These are phyloP conservation scores for Perilla frutescens DNA, from an alignment of 257 asterid genomes.

Conservation along the genomic window DNA sequence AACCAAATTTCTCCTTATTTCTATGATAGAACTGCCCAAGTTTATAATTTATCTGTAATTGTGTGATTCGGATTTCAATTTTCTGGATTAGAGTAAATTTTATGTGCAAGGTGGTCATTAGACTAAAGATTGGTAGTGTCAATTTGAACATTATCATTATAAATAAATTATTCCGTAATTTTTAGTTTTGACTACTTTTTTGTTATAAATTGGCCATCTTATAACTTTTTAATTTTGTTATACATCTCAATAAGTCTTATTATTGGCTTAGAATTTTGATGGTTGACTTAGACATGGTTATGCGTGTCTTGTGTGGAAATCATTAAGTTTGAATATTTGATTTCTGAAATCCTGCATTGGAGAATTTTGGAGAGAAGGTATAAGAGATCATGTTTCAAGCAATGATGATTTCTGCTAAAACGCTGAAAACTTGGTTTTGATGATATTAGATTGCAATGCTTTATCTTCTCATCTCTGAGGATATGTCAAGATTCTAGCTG, in stretches of 20 bases:
- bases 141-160: neutral
- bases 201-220: neutral
- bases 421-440: neutral
- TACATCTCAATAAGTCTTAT: neutral
- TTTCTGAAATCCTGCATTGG: neutral
- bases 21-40: constrained; percentile 24
- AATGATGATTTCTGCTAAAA: neutral
- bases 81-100: constrained; percentile 3
- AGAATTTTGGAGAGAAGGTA: constrained; percentile 4
- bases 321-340: neutral
- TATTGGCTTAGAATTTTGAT: neutral
- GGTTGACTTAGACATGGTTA: neutral
- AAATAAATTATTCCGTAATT: neutral
- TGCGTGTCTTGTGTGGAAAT: constrained; percentile 5
- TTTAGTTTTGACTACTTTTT: neutral
- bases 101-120: neutral
- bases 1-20: constrained; percentile 16
- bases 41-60: neutral
- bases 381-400: neutral
- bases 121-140: neutral
- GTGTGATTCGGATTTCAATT: constrained; percentile 1
- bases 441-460: neutral
- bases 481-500: too few species aligned
- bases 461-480: neutral
- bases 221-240: neutral